A percentile compares a stretch with the other conserved stretches of the same genome.
phyloP scores from a whole-genome alignment of 164 flowering plant genomes.

The Annona cherimola region DNA sequence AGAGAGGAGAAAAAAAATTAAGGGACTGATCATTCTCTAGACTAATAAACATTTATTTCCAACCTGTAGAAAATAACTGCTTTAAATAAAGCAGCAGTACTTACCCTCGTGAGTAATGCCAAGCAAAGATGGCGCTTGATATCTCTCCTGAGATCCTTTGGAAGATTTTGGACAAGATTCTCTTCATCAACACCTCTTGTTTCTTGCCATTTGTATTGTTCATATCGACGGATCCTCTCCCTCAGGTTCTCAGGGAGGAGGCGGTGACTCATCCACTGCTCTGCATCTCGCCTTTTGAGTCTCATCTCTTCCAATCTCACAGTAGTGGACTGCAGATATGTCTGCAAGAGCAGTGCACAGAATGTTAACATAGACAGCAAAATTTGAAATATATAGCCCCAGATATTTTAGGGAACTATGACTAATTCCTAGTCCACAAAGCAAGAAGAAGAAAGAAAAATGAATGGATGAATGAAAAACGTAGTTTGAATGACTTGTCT shows the following conservation, averaged over 20 bases:
- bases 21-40: not conserved
- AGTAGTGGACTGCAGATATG: constrained; percentile 60
- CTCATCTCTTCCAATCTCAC: constrained; percentile 63
- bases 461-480: too few relatives aligned
- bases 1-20: not conserved
- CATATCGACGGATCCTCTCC: constrained; percentile 53
- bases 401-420: too few relatives aligned
- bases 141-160: constrained; percentile 63
- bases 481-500: too few relatives aligned
- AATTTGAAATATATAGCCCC: not conserved
- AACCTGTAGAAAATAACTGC: not conserved
- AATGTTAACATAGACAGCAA: not conserved
- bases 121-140: constrained; percentile 61
- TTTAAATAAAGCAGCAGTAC: constrained; percentile 8
- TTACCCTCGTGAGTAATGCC: constrained; percentile 46
- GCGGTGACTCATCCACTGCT: constrained; percentile 72
- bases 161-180: constrained; percentile 39
- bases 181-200: constrained; percentile 71
- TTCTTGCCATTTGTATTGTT: constrained; percentile 66
- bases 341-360: constrained; percentile 26
- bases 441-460: too few relatives aligned
- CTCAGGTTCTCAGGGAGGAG: constrained; percentile 50
- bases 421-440: too few relatives aligned
- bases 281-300: constrained; percentile 59
- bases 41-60: not conserved